phyloP scores from a whole-genome alignment of 306 rosid species.

The Abrus pulchellus region DNA sequence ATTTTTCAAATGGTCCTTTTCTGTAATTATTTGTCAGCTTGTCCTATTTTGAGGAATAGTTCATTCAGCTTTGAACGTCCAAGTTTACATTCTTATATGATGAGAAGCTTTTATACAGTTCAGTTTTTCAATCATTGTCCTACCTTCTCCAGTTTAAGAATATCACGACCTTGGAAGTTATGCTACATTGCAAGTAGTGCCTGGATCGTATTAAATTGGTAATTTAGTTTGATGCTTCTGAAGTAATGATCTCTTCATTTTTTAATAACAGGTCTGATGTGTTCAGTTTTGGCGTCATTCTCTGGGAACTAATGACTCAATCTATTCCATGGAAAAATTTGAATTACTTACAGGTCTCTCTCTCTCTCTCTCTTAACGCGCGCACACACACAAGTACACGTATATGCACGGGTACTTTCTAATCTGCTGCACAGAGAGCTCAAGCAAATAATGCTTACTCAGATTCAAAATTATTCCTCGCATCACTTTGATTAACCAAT shows the following conservation, averaged over 20 bases:
- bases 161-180: constrained; percentile 23
- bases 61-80: constrained; percentile 6
- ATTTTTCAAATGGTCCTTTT: constrained; percentile 1
- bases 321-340: constrained; percentile 77
- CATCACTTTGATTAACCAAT: constrained; percentile 5
- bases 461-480: background rate
- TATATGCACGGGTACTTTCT: background rate
- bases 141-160: background rate
- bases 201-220: constrained; percentile 17
- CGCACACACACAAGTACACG: background rate
- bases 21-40: constrained; percentile 4
- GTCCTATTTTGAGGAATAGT: constrained; percentile 11
- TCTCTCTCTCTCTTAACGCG: background rate
- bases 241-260: constrained; percentile 32
- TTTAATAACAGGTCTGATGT: constrained; percentile 72
- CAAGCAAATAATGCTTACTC: background rate
- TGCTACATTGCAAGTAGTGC: constrained; percentile 1
- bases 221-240: constrained; percentile 26
- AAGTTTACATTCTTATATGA: background rate
- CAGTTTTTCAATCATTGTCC: constrained; percentile 16
- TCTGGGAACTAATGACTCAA: constrained; percentile 77
- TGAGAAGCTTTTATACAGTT: constrained; percentile 15
- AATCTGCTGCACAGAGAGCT: background rate
- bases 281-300: constrained; percentile 79
- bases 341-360: constrained; percentile 73